Conservation (phyloP, 2,329 filamentous ascomycete genomes). For the Cordyceps pruinosa region DNA sequence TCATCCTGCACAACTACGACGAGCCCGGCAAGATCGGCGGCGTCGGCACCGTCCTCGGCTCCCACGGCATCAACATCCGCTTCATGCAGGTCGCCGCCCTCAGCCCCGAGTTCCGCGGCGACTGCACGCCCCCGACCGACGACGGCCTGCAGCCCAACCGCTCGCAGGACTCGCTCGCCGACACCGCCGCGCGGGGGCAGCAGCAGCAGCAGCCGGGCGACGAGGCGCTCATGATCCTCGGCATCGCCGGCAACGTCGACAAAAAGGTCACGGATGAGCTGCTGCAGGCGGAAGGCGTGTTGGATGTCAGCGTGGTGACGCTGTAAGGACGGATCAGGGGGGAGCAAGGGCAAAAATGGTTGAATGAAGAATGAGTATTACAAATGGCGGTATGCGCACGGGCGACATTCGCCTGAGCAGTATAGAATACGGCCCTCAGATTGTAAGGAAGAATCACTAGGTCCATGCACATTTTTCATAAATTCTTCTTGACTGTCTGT, state of each 20-base stretch:
- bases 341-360: background rate
- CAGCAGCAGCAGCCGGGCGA: constrained; percentile 22
- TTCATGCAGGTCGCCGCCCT: constrained; percentile 69
- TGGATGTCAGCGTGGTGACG: constrained; percentile 47
- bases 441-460: no score
- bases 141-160: constrained; percentile 17
- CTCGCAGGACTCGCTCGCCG: constrained; percentile 27
- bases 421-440: no score
- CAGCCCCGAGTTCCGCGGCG: constrained; percentile 22
- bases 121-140: constrained; percentile 24
- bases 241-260: constrained; percentile 59
- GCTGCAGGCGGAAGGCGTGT: constrained; percentile 43
- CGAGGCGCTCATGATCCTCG: constrained; percentile 77
- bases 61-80: constrained; percentile 66
- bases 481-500: no score
- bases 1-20: constrained; percentile 79
- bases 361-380: background rate
- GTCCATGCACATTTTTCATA: no score
- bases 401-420: no score
- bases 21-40: constrained; percentile 75
- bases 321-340: constrained; percentile 22
- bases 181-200: constrained; percentile 8
- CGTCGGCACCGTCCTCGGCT: constrained; percentile 64
- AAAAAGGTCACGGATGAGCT: constrained; percentile 47
- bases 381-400: no score